Base-by-base conservation (phyloP, 2,329 filamentous ascomycete genomes). In the Chrysoporthe cubensis region DNA sequence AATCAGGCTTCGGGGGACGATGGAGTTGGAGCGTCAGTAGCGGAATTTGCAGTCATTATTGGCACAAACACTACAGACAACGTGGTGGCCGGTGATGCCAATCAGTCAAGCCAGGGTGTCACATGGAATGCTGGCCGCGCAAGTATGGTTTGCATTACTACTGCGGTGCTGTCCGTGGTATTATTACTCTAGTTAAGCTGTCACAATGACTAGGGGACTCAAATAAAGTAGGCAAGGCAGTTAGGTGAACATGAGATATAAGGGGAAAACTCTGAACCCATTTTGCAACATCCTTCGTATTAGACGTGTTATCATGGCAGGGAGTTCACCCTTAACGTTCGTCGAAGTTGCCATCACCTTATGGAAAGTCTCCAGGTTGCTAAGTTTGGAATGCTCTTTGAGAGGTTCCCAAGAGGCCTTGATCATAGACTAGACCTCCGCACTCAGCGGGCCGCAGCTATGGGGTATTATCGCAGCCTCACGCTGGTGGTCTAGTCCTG, bases 31-130 rank as follows among this genome's bases (percentile, higher is more conserved):
- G 68, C 68, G 1, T 65, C 68, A 16, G 65, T 69, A 2, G 68
- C 68, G 4, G 68, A 69, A 54, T 68, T 69, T 48, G 68, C 62
- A 16, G 66, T 69, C 7, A 67, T 69, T 2, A 52, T 59, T 5
- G 62, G 61, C 7, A 42, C 54, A 6, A 43, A 61, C 16, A 56
- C 59, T 7, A 61, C 52, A 0, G 62, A 44, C 0, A 44, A 60
- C 46, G 26, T 18, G 6, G 62, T 57, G 7, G 59, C 34, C 40
- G 9, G 37, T 14, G 34, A 18, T 18, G 40, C 48, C n/a, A 50
- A 43, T 46, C 60, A 48, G 18, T 3, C 60, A 37, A 50, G 44
- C 6, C 16, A 57, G 34, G 34, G 32, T 0, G 4, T 4, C 2
- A 40, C 1, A 5, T 11, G 40, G 32, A 57, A 14, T 13, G 7